A percentile compares a stretch with the other conserved stretches of the same genome.
Evolutionary conservation across 2,329 filamentous ascomycete genomes (phyloP).

Genomic region (Colletotrichum sojae): DNA sequence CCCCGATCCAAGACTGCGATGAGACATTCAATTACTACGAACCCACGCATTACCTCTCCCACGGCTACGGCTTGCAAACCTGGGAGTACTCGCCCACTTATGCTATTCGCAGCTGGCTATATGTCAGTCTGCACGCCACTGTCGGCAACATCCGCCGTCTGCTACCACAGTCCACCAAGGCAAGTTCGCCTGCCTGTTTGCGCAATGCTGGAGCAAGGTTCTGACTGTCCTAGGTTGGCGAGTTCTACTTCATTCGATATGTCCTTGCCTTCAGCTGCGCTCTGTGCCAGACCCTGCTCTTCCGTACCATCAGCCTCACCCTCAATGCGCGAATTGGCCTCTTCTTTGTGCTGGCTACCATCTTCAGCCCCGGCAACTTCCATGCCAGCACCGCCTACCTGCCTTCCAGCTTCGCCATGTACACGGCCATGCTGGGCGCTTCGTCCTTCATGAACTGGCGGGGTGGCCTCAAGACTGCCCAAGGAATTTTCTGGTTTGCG

Average conservation of each 20-base stretch:
- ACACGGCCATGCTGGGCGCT: constrained; percentile 87
- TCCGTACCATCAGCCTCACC: constrained; percentile 80
- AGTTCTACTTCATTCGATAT: constrained; percentile 91
- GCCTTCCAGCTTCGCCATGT: constrained; percentile 98
- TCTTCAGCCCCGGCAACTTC: constrained; percentile 92
- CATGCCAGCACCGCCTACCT: constrained; percentile 90
- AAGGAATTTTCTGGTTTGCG: constrained; percentile 92
- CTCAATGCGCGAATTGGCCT: constrained; percentile 88
- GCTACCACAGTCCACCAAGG: constrained; percentile 73
- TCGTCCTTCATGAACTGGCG: constrained; percentile 93
- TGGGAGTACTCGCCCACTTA: constrained; percentile 99
- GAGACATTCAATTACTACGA: constrained; percentile 99
- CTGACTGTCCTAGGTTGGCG: constrained; percentile 62
- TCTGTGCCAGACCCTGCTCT: constrained; percentile 85
- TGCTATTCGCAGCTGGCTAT: constrained; percentile 95
- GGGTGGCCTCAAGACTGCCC: constrained; percentile 82
- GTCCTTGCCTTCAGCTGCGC: constrained; percentile 83
- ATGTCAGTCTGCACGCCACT: constrained; percentile 83
- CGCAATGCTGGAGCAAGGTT: not conserved
- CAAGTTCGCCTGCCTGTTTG: constrained; percentile 41
- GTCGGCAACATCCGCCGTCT: constrained; percentile 77
- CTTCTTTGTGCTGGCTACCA: constrained; percentile 83
- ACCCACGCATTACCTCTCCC: constrained; percentile 91
- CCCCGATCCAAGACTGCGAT: constrained; percentile 97
- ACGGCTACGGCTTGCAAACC: constrained; percentile 94